A percentile compares a stretch with the other conserved stretches of the same genome.
Evolutionary conservation across 345 rosid species (phyloP).

Genomic region (Brassica rapa): DNA sequence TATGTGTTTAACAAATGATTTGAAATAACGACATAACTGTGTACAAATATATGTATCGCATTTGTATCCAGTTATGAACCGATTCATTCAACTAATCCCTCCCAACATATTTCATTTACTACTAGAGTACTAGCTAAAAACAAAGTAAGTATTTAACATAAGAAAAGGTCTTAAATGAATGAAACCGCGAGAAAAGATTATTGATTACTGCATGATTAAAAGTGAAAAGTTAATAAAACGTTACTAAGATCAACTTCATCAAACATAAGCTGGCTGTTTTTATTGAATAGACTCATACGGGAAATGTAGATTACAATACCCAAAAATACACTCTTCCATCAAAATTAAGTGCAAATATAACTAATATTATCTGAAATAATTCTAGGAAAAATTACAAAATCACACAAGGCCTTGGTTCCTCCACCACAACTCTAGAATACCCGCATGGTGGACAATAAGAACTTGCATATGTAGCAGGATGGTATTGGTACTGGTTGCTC

Average conservation of each 20-base stretch:
- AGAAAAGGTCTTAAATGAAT: background rate
- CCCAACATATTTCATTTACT: background rate
- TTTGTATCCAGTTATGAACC: background rate
- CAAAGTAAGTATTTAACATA: background rate
- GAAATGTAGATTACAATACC: background rate
- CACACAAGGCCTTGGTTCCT: background rate
- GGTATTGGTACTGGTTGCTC: background rate
- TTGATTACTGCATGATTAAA: background rate
- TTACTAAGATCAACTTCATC: background rate
- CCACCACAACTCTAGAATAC: constrained; percentile 1
- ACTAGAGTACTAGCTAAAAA: background rate
- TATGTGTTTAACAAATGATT: background rate
- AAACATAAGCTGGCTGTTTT: background rate
- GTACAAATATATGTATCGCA: no score
- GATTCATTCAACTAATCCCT: background rate
- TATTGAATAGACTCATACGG: background rate
- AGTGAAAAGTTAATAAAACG: background rate
- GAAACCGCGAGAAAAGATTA: background rate
- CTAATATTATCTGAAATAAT: background rate
- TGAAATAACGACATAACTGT: background rate
- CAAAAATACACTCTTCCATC: background rate
- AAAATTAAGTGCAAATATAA: background rate
- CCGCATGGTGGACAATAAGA: constrained; percentile 2
- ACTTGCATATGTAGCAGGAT: background rate
- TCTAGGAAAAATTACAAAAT: background rate